Evolutionary conservation across 371 early-diverging fungal genomes (phyloP), one percentile per base, ranked within the genome.

Genomic region (Amoeboaphelidium protococcarum): DNA sequence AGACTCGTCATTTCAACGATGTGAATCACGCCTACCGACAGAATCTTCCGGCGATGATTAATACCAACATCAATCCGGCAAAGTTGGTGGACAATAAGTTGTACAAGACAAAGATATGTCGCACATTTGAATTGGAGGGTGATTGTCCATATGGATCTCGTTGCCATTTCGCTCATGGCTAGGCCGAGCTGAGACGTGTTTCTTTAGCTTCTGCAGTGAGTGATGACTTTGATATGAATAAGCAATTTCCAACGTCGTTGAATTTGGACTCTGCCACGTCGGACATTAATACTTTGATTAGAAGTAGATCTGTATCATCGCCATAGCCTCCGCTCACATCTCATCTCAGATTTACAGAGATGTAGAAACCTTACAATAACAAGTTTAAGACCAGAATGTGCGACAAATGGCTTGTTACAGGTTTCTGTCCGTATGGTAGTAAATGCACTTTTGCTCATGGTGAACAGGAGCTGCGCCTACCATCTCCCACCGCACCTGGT

Each of bases 91-190:
- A 71, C 47, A 74, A 74, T 52, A 81, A 80, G 20, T 71, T 80
- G 3, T 43, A 23, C 23, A 42, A n/a, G 21, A 43, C 37, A 31
- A 6, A 16, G 10, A 6, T 31, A 10, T 31, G 37, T 31, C 10
- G 16, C 6, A 31, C 10, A 31, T 31, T 31, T 16, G 10, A 31
- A 31, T 10, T 16, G 16, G 37, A 31, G 16, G 37, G 37, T 10
- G 6, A 10, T 31, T 31, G 37, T 16, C 37, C 37, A 10, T 31
- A 31, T 16, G 37, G 37, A 31, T 2, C 16, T 13, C 73, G 76
- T 53, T 85, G 86, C 54, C 78, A 76, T 22, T 85, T 82, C 71
- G 86, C 86, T n/a, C 86, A 85, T 54, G 82, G 83, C 26, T 53
- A 23, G 13, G 13, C 3, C 24, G 4, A 43, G 16, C 4, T 43